Evolutionary conservation across 1,284 basidiomycete species (phyloP), one percentile per base, ranked within the genome.

Genomic region (Tremellales sp.): DNA sequence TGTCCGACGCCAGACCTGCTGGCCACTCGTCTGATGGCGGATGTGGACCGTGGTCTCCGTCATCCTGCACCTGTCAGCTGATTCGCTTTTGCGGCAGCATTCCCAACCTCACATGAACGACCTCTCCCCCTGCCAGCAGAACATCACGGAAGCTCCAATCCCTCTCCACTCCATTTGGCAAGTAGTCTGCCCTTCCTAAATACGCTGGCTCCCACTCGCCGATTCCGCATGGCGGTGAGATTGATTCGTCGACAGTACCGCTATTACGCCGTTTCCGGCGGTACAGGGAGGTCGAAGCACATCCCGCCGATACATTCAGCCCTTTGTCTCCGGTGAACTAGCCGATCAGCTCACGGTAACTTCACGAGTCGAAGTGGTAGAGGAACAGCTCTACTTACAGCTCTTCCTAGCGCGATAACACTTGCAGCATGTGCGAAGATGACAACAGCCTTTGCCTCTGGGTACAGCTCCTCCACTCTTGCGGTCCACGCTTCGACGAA

Each of bases 401-500:
- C 67, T 44, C 72, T 50, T 1, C 74, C 74, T 0, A 75, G 52
- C 2, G 71, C 72, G 48, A 75, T 75, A 1, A 75, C 67, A 24
- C 65, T 76, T 6, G 78, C 78, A 1, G 78, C 79, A 60, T 80
- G 79, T 12, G 68, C 70, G 52, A 78, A 76, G 24, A 79, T 61
- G 11, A 76, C 67, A 22, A 77, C 71, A 1, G 61, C 60, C 40
- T 64, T 63, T 10, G 74, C 61, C 0, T 70, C 70, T 3, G 65
- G 68, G 21, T 44, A 52, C 39, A 63, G 54, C 22, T 53, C 66
- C 46, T 74, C 72, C 21, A 69, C 60, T 11, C 68, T 47, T 3
- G 48, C 46, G 4, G 60, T 60, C 56, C 62, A 73, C 27, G 61
- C 59, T 31, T 73, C 65, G 11, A 68, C 56, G 42, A 71, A 73